These are phyloP conservation scores for Beauveria rudraprayagi DNA, from an alignment of 2,329 filamentous ascomycete species.

Conservation along the genomic window DNA sequence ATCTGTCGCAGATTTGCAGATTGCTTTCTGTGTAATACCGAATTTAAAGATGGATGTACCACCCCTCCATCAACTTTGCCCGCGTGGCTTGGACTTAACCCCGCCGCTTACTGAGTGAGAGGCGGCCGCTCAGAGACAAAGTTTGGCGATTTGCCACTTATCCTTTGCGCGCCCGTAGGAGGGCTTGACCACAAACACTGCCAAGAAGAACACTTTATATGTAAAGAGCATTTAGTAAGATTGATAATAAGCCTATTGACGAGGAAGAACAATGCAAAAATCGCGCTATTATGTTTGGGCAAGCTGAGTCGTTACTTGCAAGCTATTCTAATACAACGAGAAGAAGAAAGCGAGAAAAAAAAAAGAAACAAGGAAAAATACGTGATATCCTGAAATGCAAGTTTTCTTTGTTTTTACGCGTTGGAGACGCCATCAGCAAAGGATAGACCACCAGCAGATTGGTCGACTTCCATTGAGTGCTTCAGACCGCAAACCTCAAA, in stretches of 20 bases:
- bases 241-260: neutral
- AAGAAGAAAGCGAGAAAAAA: neutral
- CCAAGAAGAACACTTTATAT: too few relatives aligned
- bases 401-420: neutral
- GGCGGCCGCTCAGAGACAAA: too few relatives aligned
- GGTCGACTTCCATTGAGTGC: constrained; percentile 41
- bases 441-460: constrained; percentile 15
- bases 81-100: too few relatives aligned
- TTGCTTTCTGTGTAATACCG: too few relatives aligned
- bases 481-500: constrained; percentile 46
- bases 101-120: too few relatives aligned
- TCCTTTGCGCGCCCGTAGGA: too few relatives aligned
- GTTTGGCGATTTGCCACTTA: too few relatives aligned
- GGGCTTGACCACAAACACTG: too few relatives aligned
- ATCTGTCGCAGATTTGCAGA: too few relatives aligned
- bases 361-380: neutral
- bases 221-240: neutral
- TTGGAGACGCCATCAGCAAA: constrained; percentile 9
- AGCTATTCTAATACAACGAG: constrained; percentile 4
- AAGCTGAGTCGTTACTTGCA: constrained; percentile 9
- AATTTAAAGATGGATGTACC: too few relatives aligned
- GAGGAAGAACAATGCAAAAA: neutral
- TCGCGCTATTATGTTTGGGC: constrained; percentile 2
- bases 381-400: neutral
- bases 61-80: too few relatives aligned